Base-by-base conservation (phyloP, 257 asterid species). In the Henckelia pumila region DNA sequence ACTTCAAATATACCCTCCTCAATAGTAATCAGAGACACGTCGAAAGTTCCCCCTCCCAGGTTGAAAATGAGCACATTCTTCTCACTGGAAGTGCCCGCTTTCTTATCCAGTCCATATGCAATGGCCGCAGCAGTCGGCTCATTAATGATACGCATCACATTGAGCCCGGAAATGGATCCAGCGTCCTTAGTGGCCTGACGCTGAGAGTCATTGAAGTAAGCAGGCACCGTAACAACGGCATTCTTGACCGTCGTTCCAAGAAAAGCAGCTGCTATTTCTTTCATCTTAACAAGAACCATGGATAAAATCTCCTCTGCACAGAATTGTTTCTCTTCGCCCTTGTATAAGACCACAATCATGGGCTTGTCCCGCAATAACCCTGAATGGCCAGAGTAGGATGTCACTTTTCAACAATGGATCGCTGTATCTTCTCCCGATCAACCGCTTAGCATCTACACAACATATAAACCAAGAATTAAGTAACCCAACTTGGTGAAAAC, bases 131-230 rank as follows among this genome's bases (percentile, higher is more conserved):
- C n/a, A n/a, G n/a, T n/a, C n/a, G n/a, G n/a, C n/a, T n/a, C n/a
- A n/a, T n/a, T n/a, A n/a, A n/a, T n/a, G n/a, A n/a, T n/a, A n/a
- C 83, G 76, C 80, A 78, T 23, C 0, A 78, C 83, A 8, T 79
- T 79, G 7, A 79, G 78, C 6, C 80, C 80, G 0, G 83, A 29
- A 3, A 79, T 79, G 5, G 65, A 80, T 2, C 83, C 83, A 8
- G 83, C 83, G 19, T 79, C 83, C 58, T 79, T 79, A 0, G 83
- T 79, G 35, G 83, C 83, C 63, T 79, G 83, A 4, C 83, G 83
- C 73, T 79, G 83, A 8, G 80, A 79, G 63, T 79, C 83, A 21
- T 75, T 79, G 71, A 79, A 79, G 17, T 79, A 79, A 6, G 83
- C 83, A 6, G 83, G 83, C 22, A 79, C 83, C 0, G 83, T 79